These are phyloP conservation scores for Exidia glandulosa DNA, from an alignment of 768 basidiomycete species.

Conservation along the genomic window DNA sequence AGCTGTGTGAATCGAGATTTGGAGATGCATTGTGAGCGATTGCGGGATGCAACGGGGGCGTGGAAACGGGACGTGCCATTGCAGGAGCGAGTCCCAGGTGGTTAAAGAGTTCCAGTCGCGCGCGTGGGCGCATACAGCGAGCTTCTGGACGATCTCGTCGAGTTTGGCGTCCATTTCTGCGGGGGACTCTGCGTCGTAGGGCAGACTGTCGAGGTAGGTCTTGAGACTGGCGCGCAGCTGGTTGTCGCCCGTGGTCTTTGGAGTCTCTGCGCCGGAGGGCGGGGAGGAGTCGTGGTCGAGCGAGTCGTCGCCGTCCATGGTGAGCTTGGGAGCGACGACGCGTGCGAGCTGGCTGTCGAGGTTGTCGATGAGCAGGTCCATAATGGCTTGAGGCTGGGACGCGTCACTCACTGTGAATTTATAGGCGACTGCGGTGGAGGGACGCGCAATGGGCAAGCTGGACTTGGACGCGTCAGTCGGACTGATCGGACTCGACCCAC, in stretches of 20 bases:
- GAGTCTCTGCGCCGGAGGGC: neutral
- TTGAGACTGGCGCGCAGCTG: slow-evolving; percentile 32
- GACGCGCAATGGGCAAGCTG: slow-evolving; percentile 11
- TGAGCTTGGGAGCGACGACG: neutral
- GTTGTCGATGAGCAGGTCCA: neutral
- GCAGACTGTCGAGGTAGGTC: slow-evolving; percentile 54
- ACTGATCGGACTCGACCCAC: neutral
- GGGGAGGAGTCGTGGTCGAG: neutral
- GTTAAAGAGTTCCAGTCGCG: slow-evolving; percentile 66
- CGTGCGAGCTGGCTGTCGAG: neutral
- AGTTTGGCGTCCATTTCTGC: slow-evolving; percentile 63
- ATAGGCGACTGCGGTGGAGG: neutral
- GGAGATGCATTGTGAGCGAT: neutral
- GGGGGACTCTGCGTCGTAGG: slow-evolving; percentile 61
- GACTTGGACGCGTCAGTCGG: slow-evolving; percentile 15
- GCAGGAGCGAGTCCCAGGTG: slow-evolving; percentile 70
- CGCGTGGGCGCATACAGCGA: slow-evolving; percentile 58
- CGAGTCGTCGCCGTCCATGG: slow-evolving; percentile 41
- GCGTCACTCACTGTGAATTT: neutral
- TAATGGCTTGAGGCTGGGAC: neutral
- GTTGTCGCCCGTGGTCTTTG: neutral
- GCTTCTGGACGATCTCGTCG: slow-evolving; percentile 56
- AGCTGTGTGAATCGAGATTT: slow-evolving; percentile 30
- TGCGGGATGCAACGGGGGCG: neutral
- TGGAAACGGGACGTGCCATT: slow-evolving; percentile 41